Conservation (phyloP, 2,329 filamentous ascomycete genomes). For the Berkeleyomyces rouxiae region DNA sequence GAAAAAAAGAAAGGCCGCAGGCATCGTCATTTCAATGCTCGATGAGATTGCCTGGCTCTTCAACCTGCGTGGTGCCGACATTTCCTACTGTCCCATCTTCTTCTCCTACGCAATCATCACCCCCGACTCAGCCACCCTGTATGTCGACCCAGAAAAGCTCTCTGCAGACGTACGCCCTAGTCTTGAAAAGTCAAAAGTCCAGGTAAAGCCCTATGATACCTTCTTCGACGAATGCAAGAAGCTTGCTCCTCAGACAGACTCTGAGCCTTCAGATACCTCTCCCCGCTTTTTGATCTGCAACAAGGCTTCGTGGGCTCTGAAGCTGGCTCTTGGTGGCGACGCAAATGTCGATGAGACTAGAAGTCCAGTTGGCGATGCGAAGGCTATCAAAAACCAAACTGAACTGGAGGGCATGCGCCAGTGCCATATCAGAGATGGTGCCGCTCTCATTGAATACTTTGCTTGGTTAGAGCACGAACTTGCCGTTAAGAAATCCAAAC, state of each 20-base stretch:
- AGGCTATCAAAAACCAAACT: conserved; percentile 82
- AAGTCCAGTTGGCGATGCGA: conserved; percentile 77
- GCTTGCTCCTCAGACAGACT: conserved; percentile 32
- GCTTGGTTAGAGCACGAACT: conserved; percentile 92
- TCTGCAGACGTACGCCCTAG: conserved; percentile 50
- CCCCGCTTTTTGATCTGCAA: conserved; percentile 75
- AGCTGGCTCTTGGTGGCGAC: conserved; percentile 70
- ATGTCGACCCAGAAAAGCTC: conserved; percentile 68
- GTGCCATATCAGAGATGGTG: conserved; percentile 86
- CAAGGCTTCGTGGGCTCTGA: conserved; percentile 84
- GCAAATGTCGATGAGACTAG: conserved; percentile 70
- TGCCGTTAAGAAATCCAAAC: conserved; percentile 47
- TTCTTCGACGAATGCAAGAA: conserved; percentile 65
- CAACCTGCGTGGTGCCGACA: conserved; percentile 86
- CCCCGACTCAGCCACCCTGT: conserved; percentile 57
- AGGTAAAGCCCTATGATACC: conserved; percentile 62
- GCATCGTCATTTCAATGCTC: conserved; percentile 83
- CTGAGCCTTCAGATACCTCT: conserved; percentile 18
- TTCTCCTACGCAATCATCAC: conserved; percentile 92
- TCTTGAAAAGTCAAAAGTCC: conserved; percentile 51
- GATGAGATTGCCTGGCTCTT: conserved; percentile 99
- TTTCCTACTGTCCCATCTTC: conserved; percentile 96
- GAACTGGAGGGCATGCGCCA: conserved; percentile 86
- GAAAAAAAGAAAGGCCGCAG: conserved; percentile 72
- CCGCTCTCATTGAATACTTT: conserved; percentile 80